Conservation (phyloP, 768 basidiomycete species). For the Lactifluus piperatus region DNA sequence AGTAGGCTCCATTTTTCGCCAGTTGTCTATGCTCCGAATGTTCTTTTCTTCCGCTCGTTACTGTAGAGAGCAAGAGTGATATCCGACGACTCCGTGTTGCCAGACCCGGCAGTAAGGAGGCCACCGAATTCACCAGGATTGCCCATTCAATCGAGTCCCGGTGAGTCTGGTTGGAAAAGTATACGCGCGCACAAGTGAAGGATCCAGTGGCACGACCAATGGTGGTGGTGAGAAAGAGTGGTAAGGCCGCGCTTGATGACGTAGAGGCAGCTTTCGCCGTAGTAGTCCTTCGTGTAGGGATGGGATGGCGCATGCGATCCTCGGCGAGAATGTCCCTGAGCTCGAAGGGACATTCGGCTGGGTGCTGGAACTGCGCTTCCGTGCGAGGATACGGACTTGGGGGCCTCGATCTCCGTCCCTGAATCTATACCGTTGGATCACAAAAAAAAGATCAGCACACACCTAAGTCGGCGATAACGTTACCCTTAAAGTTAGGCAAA, state of each 20-base stretch:
- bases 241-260: slow-evolving; percentile 31
- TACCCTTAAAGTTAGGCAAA: too few relatives aligned
- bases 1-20: too few relatives aligned
- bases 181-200: slow-evolving; percentile 28
- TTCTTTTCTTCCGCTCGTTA: too few relatives aligned
- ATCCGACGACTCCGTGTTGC: slow-evolving; percentile 21
- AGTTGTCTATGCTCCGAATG: too few relatives aligned
- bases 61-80: too few relatives aligned
- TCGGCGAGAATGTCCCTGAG: slow-evolving; percentile 28
- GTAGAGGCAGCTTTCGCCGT: slow-evolving; percentile 26
- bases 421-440: too few relatives aligned
- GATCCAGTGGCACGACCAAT: slow-evolving; percentile 29
- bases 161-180: slow-evolving; percentile 20
- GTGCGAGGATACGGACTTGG: too few relatives aligned
- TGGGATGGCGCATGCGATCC: slow-evolving; percentile 26
- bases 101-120: slow-evolving; percentile 30
- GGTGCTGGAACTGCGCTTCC: too few relatives aligned
- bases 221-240: slow-evolving; percentile 31
- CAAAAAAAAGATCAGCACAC: too few relatives aligned
- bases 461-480: too few relatives aligned
- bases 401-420: too few relatives aligned
- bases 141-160: slow-evolving; percentile 26
- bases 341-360: background rate
- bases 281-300: slow-evolving; percentile 23
- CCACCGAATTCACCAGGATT: slow-evolving; percentile 30